Evolutionary conservation across 2,329 filamentous ascomycete species (phyloP), one percentile per base, ranked within the genome.

Genomic region (Colletotrichum echinochloae): DNA sequence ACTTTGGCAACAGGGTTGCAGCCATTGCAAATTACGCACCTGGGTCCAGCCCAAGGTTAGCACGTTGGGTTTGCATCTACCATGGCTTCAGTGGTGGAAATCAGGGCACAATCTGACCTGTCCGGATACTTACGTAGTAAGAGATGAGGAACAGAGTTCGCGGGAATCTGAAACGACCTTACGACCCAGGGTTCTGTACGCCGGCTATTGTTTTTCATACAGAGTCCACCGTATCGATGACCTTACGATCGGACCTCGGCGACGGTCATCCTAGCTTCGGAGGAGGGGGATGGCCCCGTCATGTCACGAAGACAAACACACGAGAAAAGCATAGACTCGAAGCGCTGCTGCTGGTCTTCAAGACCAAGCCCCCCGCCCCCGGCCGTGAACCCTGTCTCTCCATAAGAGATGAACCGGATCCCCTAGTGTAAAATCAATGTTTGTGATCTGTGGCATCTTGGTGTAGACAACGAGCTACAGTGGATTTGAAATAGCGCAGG

Each of bases 331-430:
- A 83, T 48, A 89, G 88, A 0, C 74, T 91, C 67, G 74, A 67
- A 2, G 86, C 91, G 55, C 80, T 91, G 70, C 89, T 91, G 74
- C 79, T 86, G 74, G 87, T 88, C 0, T 86, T 91, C 57, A 76
- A 75, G 33, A 75, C 76, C 46, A 80, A 2, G 77, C 11, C 74
- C n/a, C n/a, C n/a, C n/a, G n/a, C n/a, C n/a, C n/a, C n/a, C n/a
- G n/a, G n/a, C n/a, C 76, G 46, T 80, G 77, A 3, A 77, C 76
- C 11, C 70, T 78, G 72, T 77, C 78, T 30, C 60, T 80, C 23
- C 77, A 77, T 65, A 76, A 75, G 56, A 56, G 41, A 57, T 49
- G 49, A 57, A 56, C 26, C 16, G 26, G 28, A 37, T 41, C 6
- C 7, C 1, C 30, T 33, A 33, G n/a, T 30, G 30, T 9, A 20